Conservation (phyloP, 352 stramenopile species). For the Globisporangium okanoganense region DNA sequence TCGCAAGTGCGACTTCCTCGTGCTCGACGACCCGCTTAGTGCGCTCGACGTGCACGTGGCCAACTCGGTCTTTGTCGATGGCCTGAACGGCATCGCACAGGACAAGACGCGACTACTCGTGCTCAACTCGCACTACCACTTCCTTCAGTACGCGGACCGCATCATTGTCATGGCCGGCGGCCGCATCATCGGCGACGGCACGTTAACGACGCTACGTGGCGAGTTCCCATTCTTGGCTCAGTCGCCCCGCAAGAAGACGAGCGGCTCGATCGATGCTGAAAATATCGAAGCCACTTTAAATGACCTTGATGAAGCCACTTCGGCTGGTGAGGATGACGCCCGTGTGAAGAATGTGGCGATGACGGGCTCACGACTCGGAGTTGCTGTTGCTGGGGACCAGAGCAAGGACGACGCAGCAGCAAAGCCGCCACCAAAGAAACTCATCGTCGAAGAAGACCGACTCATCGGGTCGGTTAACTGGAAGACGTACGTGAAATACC, state of each 20-base stretch:
- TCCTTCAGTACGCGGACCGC: conserved; percentile 31
- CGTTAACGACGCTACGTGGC: conserved; percentile 16
- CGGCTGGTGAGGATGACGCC: background rate
- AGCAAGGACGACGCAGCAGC: background rate
- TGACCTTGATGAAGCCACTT: background rate
- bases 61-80: conserved; percentile 31
- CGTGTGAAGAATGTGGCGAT: background rate
- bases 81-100: conserved; percentile 25
- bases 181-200: conserved; percentile 30
- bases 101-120: conserved; percentile 35
- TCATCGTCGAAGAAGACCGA: conserved; percentile 40
- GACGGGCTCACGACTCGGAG: background rate
- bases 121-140: conserved; percentile 43
- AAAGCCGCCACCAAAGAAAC: conserved; percentile 22
- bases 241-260: conserved; percentile 6
- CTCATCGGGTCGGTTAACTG: conserved; percentile 31
- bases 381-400: background rate
- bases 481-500: conserved; percentile 48
- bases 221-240: conserved; percentile 27
- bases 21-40: conserved; percentile 68
- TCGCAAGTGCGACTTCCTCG: conserved; percentile 45
- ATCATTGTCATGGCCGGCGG: conserved; percentile 37
- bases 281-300: background rate
- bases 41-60: conserved; percentile 54
- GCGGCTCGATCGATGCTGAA: background rate